These are phyloP conservation scores for Fusarium odoratissimum DNA, from an alignment of 2,329 filamentous ascomycete genomes.

Conservation along the genomic window DNA sequence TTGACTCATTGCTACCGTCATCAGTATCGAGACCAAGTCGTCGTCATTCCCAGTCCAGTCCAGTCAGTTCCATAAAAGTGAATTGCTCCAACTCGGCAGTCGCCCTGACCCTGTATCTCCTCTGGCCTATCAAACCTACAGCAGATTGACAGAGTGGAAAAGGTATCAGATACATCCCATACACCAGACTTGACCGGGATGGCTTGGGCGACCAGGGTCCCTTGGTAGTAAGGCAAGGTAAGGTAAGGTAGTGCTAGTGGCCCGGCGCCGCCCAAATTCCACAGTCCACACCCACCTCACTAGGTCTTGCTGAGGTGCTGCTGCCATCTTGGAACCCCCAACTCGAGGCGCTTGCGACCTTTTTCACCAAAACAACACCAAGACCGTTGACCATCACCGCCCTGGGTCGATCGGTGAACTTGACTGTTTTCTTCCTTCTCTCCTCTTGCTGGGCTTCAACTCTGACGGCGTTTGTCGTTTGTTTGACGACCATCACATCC, in stretches of 20 bases:
- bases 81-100: slow-evolving; percentile 44
- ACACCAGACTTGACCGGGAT: slow-evolving; percentile 18
- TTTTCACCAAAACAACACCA: slow-evolving; percentile 48
- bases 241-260: slow-evolving; percentile 19
- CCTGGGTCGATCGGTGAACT: slow-evolving; percentile 35
- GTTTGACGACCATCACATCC: slow-evolving; percentile 17
- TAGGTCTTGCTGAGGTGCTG: neutral
- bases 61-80: slow-evolving; percentile 23
- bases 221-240: slow-evolving; percentile 9
- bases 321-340: slow-evolving; percentile 41
- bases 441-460: neutral
- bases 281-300: slow-evolving; percentile 41
- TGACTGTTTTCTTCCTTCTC: slow-evolving; percentile 27
- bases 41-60: slow-evolving; percentile 12
- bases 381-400: slow-evolving; percentile 38
- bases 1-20: neutral
- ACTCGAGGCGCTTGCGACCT: slow-evolving; percentile 44
- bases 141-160: slow-evolving; percentile 14
- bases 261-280: slow-evolving; percentile 43
- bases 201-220: slow-evolving; percentile 24
- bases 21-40: slow-evolving; percentile 15
- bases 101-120: slow-evolving; percentile 40
- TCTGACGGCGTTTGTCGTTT: slow-evolving; percentile 14
- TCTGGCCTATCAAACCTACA: slow-evolving; percentile 18
- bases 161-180: slow-evolving; percentile 34